Evolutionary conservation across 1,139 yeast genomes (phyloP).

Genomic region (Candida tropicalis): DNA sequence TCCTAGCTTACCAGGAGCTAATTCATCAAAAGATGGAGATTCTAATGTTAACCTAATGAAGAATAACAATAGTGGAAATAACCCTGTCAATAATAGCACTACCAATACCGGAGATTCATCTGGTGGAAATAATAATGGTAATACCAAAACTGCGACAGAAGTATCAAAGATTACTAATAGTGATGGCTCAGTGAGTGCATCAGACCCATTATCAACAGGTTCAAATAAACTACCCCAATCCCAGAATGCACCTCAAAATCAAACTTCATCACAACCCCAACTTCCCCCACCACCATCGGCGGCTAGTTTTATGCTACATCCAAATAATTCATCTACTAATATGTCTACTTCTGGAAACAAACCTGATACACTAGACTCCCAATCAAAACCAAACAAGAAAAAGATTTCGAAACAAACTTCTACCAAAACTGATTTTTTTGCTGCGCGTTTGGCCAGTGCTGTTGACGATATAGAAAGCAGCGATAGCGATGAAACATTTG

Average conservation of each 20-base stretch:
- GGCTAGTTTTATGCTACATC: conserved; percentile 14
- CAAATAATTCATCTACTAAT: conserved; percentile 15
- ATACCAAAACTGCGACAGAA: conserved; percentile 5
- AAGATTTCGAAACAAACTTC: conserved; percentile 33
- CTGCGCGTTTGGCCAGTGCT: conserved; percentile 92
- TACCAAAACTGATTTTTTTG: conserved; percentile 87
- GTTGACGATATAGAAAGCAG: conserved; percentile 87
- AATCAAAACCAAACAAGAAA: conserved; percentile 20
- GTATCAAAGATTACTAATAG: not conserved
- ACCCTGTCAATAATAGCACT: no score
- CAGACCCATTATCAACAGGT: not conserved
- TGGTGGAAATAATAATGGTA: not conserved
- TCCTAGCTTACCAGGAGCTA: conserved; percentile 21
- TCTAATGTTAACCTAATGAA: conserved; percentile 8
- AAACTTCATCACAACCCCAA: conserved; percentile 4
- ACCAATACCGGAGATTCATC: no score
- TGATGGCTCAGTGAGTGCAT: not conserved
- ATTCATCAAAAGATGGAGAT: conserved; percentile 7
- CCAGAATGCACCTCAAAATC: not conserved
- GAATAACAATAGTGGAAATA: conserved; percentile 5
- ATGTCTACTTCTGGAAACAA: conserved; percentile 6
- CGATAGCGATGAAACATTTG: conserved; percentile 92
- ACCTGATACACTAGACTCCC: conserved; percentile 7
- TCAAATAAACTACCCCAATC: not conserved
- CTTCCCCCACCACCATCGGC: conserved; percentile 7